A percentile compares a stretch with the other conserved stretches of the same genome.
Conservation (phyloP, 192 early-diverging fungal species). For the Podila horticola region DNA sequence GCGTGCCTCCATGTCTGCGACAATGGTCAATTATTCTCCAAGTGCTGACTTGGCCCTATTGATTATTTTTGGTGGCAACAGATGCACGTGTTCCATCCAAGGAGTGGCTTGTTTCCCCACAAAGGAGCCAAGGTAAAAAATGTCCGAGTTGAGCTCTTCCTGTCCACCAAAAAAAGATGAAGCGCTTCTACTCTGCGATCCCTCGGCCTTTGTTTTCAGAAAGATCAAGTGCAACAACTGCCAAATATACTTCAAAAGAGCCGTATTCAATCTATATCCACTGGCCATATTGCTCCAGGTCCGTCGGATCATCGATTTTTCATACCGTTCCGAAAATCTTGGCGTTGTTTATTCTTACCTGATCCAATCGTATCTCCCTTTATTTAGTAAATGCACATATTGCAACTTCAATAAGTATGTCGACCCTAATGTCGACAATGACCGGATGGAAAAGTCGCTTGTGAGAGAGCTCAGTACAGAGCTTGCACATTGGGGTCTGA, state of each 20-base stretch:
- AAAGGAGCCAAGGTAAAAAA: no score
- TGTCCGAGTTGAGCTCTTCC: no score
- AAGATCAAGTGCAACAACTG: background rate
- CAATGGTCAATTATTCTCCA: no score
- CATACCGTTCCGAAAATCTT: background rate
- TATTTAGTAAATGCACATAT: slow-evolving; percentile 60
- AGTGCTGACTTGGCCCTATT: no score
- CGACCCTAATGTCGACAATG: slow-evolving; percentile 55
- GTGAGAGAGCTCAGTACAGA: slow-evolving; percentile 51
- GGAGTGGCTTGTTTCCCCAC: no score
- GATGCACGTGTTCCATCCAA: no score
- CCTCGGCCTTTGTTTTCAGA: background rate
- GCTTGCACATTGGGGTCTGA: slow-evolving; percentile 38
- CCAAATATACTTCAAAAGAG: background rate
- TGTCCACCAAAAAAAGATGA: background rate
- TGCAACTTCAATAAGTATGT: slow-evolving; percentile 71
- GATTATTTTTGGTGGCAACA: no score
- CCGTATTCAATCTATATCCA: slow-evolving; percentile 64
- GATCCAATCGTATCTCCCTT: background rate
- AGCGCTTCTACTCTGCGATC: background rate
- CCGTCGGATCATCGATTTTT: background rate
- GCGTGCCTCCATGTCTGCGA: no score
- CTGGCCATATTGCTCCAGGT: slow-evolving; percentile 70
- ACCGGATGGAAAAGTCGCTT: slow-evolving; percentile 54
- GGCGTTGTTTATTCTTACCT: background rate